phyloP scores from a whole-genome alignment of 2,329 filamentous ascomycete genomes.

The Elsinoe necatrix region DNA sequence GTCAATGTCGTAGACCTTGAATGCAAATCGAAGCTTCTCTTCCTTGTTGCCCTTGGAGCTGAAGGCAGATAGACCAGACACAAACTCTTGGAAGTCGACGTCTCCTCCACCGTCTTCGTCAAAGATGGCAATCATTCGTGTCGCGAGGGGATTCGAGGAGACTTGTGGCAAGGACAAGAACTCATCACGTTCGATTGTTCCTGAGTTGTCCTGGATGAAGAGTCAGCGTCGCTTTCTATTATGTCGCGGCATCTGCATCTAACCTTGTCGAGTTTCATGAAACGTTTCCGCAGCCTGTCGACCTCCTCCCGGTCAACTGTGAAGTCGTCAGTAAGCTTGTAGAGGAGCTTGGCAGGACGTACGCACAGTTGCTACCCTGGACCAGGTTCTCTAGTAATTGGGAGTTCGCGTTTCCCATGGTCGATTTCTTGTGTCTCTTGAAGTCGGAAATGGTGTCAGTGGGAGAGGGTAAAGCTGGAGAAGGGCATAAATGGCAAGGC shows the following conservation, averaged over 20 bases:
- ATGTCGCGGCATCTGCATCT: background rate
- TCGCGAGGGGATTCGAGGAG: slow-evolving; percentile 93
- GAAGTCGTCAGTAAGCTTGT: slow-evolving; percentile 15
- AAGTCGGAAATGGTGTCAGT: slow-evolving; percentile 12
- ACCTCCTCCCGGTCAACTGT: slow-evolving; percentile 95
- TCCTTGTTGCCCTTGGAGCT: slow-evolving; percentile 98
- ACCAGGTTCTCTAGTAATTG: slow-evolving; percentile 90
- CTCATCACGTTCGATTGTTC: slow-evolving; percentile 96
- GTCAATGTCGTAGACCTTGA: slow-evolving; percentile 99
- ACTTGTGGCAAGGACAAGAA: slow-evolving; percentile 96
- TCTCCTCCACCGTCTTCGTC: slow-evolving; percentile 97
- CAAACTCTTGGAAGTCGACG: slow-evolving; percentile 98
- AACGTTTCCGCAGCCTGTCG: slow-evolving; percentile 87
- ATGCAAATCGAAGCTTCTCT: slow-evolving; percentile 94
- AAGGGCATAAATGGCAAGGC: slow-evolving; percentile 20
- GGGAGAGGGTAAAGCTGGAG: background rate
- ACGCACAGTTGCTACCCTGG: slow-evolving; percentile 87
- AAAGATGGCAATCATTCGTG: slow-evolving; percentile 98
- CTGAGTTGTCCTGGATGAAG: slow-evolving; percentile 75
- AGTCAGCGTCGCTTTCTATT: background rate
- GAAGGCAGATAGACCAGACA: slow-evolving; percentile 89
- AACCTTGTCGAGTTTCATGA: slow-evolving; percentile 99
- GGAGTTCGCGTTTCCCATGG: slow-evolving; percentile 49
- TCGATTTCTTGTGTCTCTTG: slow-evolving; percentile 14
- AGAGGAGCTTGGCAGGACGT: background rate